Evolutionary conservation across 495 filamentous ascomycete species (phyloP), one percentile per base, ranked within the genome.

Genomic region (Cetradonia linearis): DNA sequence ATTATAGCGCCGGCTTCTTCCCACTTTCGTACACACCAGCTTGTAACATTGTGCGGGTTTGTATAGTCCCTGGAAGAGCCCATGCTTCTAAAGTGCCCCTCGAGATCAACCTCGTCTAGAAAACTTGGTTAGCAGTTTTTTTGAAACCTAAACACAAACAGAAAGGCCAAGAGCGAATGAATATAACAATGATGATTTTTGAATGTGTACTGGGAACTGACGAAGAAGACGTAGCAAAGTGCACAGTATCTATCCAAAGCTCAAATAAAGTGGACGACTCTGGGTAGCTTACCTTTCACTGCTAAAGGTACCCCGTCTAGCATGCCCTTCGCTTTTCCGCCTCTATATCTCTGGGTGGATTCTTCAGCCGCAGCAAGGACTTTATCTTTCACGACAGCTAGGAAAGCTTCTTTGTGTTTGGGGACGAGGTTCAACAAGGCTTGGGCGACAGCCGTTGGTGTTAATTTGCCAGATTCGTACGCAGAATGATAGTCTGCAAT

Each of bases 291-390:
- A 62, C 63, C 63, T 71, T 81, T 96, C 52, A 95, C 82, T 1
- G 86, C 88, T 48, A 95, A 81, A 0, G 90, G 91, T 16, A 96
- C 79, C 8, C 92, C 92, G 62, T 96, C 92, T 8, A 96, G 73
- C 0, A 86, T 70, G 2, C 86, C 77, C 0, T 87, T 70, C 16
- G 84, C 74, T 52, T 73, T 76, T 0, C 86, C 86, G 14, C 78
- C 74, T 58, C 80, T 78, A 65, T 86, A 95, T 27, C 91, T 75
- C 62, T 77, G 69, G 2, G 87, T 86, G 1, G 87, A 90, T 10
- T 79, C 86, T 63, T 77, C 75, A 1, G 91, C 91, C 5, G 87
- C 86, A 9, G 76, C 76, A 8, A 81, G 74, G 1, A 88, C 82
- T 33, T 77, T 69, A 4, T 87, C 82, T 16, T 74, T 74, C 28